Percentiles rank a stretch among this genome's conserved stretches.
These are phyloP conservation scores for Calonectria naviculata DNA, from an alignment of 2,329 filamentous ascomycete species.

Conservation along the genomic window DNA sequence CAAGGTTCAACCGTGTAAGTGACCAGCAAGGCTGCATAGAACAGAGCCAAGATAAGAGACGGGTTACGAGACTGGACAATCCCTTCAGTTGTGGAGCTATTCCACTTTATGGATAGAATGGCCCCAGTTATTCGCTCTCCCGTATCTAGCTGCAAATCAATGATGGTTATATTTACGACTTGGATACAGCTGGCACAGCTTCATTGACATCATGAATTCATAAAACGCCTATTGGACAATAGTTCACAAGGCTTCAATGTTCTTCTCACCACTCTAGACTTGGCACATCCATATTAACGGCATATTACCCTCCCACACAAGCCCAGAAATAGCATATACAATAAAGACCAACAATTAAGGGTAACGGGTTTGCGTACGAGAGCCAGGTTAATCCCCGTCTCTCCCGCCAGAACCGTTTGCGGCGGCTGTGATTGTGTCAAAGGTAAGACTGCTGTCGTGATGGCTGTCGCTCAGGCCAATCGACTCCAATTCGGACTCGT, in stretches of 20 bases:
- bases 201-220: conserved; percentile 7
- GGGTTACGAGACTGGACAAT: not conserved
- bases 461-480: not conserved
- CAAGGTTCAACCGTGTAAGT: not conserved
- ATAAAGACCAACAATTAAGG: conserved; percentile 12
- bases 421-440: not conserved
- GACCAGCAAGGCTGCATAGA: not conserved
- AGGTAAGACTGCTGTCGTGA: not conserved
- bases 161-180: not conserved
- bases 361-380: not conserved
- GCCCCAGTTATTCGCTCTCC: not conserved
- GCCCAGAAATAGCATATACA: conserved; percentile 14
- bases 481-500: not conserved
- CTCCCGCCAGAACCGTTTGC: not conserved
- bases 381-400: not conserved
- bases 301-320: not conserved
- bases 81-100: not conserved
- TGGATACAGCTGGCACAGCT: not conserved
- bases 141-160: not conserved
- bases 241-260: not conserved
- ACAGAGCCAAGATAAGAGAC: not conserved
- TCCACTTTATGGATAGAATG: not conserved
- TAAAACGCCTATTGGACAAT: conserved; percentile 25
- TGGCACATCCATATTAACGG: not conserved
- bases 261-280: not conserved